These are phyloP conservation scores for Dictyostelium intermedium DNA, from an alignment of 78 protist species.

Conservation along the genomic window DNA sequence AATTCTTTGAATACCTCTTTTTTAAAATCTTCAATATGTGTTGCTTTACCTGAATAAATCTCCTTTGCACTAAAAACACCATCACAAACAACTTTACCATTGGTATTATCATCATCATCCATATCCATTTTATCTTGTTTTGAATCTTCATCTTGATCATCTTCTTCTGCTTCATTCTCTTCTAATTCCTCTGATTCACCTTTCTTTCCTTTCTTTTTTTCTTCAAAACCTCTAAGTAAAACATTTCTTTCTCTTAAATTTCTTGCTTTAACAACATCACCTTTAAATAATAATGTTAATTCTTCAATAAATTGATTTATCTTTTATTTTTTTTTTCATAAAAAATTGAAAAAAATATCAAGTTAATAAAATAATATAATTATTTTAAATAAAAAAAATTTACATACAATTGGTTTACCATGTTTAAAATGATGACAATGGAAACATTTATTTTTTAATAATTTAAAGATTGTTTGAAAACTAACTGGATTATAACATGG, in stretches of 20 bases:
- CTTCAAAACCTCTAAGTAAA: not conserved
- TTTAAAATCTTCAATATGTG: slow-evolving; percentile 48
- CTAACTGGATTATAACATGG: slow-evolving; percentile 94
- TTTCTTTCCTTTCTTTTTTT: not conserved
- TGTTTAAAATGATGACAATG: slow-evolving; percentile 89
- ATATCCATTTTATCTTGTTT: not conserved
- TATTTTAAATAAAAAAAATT: not conserved
- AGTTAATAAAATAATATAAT: too few relatives aligned
- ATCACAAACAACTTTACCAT: not conserved
- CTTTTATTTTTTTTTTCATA: not conserved
- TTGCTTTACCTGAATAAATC: not conserved
- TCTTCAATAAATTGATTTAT: slow-evolving; percentile 24
- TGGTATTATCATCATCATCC: not conserved
- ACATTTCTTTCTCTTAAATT: slow-evolving; percentile 41
- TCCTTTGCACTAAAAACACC: not conserved
- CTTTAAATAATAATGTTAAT: slow-evolving; percentile 42
- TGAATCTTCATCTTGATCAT: slow-evolving; percentile 15
- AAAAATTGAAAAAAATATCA: too few relatives aligned
- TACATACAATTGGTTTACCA: slow-evolving; percentile 63
- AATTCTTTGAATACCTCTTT: slow-evolving; percentile 43
- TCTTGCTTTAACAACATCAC: slow-evolving; percentile 58
- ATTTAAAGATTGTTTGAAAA: slow-evolving; percentile 55
- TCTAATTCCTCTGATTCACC: not conserved
- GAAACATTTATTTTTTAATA: slow-evolving; percentile 89
- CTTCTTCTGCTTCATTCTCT: not conserved